Conservation (phyloP, 768 basidiomycete species). For the Lactifluus piperatus region DNA sequence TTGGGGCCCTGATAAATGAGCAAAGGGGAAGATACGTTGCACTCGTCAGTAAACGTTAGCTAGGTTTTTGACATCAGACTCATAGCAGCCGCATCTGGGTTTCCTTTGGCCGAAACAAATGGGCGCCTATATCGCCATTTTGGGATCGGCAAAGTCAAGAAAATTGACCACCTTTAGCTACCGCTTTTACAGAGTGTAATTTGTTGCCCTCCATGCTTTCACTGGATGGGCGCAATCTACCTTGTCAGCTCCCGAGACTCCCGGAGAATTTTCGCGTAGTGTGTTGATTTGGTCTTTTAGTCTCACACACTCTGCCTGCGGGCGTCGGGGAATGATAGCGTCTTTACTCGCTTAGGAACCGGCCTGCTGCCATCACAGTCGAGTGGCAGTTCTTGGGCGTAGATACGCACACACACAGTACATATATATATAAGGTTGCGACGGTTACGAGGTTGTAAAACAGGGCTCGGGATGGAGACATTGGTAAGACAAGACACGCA, state of each 20-base stretch:
- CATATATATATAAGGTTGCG: no score
- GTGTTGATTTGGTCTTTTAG: not conserved
- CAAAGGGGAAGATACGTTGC: not conserved
- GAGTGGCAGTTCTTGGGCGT: not conserved
- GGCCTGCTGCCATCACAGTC: not conserved
- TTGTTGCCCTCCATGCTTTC: not conserved
- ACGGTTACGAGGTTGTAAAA: no score
- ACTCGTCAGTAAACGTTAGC: not conserved
- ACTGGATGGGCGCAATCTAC: not conserved
- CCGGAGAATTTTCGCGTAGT: not conserved
- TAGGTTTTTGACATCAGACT: no score
- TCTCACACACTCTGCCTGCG: not conserved
- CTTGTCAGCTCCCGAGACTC: conserved; percentile 8
- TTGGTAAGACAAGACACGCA: not conserved
- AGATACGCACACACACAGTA: no score
- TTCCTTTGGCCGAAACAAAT: no score
- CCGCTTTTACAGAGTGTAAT: no score
- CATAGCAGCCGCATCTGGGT: no score
- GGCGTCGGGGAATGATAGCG: not conserved
- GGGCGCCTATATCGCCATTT: no score
- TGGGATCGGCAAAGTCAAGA: no score
- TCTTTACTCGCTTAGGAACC: not conserved
- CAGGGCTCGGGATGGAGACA: not conserved
- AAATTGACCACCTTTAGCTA: no score
- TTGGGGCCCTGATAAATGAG: not conserved